Evolutionary conservation across 331 rosid species (phyloP).

Genomic region (Pyrus hybrid): DNA sequence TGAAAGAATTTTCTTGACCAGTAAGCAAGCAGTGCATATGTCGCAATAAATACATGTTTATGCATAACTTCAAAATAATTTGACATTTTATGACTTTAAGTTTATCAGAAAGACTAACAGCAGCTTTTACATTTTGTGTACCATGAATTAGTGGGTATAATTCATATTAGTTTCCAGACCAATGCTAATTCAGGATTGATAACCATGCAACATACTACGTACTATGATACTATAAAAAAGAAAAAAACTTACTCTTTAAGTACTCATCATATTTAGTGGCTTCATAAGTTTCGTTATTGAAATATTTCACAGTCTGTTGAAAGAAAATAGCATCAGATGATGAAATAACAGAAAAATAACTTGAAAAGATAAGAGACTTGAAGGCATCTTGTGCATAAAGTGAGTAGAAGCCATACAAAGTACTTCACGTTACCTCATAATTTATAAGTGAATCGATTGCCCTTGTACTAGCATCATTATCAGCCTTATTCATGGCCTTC

Average conservation of each 20-base stretch:
- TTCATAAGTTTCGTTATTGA: constrained; percentile 85
- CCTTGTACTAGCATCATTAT: constrained; percentile 83
- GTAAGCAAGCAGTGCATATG: background rate
- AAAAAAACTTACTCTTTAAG: constrained; percentile 70
- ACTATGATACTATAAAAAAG: background rate
- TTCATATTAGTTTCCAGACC: background rate
- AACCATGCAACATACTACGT: background rate
- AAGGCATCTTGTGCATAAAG: background rate
- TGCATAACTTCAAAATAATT: too few species aligned
- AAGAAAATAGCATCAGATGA: background rate
- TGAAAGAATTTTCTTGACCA: background rate
- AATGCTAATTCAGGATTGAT: background rate
- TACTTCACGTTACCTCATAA: constrained; percentile 59
- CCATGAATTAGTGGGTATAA: background rate
- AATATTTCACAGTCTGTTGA: constrained; percentile 85
- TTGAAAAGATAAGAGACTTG: background rate
- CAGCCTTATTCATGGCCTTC: constrained; percentile 94
- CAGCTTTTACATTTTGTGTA: background rate
- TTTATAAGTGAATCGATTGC: constrained; percentile 90
- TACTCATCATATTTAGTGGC: constrained; percentile 62
- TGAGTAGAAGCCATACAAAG: background rate
- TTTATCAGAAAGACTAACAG: background rate
- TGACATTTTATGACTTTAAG: background rate
- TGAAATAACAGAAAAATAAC: background rate
- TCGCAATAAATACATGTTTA: background rate